Evolutionary conservation across 495 filamentous ascomycete species (phyloP).

Genomic region (Neurospora sp.): DNA sequence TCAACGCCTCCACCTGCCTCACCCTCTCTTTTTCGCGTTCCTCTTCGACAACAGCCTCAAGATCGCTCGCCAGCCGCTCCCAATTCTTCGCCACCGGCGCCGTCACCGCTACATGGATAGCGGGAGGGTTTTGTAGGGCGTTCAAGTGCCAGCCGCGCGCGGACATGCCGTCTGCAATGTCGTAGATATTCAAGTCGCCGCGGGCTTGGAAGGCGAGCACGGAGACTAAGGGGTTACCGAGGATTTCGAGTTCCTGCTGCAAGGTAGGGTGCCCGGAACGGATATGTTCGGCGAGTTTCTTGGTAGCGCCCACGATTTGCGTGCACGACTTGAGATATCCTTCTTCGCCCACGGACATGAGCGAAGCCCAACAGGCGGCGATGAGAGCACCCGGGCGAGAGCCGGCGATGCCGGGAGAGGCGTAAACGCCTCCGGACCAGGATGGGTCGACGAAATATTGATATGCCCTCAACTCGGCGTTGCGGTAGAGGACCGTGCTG

Average conservation of each 20-base stretch:
- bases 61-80: conserved; percentile 66
- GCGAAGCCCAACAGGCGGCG: conserved; percentile 82
- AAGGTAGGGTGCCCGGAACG: conserved; percentile 49
- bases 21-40: conserved; percentile 61
- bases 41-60: conserved; percentile 66
- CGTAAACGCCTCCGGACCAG: conserved; percentile 95
- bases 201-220: conserved; percentile 78
- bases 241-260: conserved; percentile 59
- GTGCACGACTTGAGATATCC: conserved; percentile 82
- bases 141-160: conserved; percentile 91
- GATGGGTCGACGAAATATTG: conserved; percentile 95
- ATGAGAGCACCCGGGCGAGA: conserved; percentile 90
- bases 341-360: conserved; percentile 80
- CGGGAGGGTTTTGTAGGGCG: conserved; percentile 80
- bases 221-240: conserved; percentile 80
- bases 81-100: conserved; percentile 71
- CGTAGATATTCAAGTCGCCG: conserved; percentile 67
- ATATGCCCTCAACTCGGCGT: conserved; percentile 61
- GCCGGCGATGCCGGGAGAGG: conserved; percentile 80
- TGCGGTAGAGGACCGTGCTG: conserved; percentile 84
- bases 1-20: conserved; percentile 43
- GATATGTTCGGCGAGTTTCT: conserved; percentile 73
- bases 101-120: conserved; percentile 96
- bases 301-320: conserved; percentile 77
- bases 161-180: conserved; percentile 77